Evolutionary conservation across 148 eudicot species (phyloP).

Genomic region (Limonium bicolor): DNA sequence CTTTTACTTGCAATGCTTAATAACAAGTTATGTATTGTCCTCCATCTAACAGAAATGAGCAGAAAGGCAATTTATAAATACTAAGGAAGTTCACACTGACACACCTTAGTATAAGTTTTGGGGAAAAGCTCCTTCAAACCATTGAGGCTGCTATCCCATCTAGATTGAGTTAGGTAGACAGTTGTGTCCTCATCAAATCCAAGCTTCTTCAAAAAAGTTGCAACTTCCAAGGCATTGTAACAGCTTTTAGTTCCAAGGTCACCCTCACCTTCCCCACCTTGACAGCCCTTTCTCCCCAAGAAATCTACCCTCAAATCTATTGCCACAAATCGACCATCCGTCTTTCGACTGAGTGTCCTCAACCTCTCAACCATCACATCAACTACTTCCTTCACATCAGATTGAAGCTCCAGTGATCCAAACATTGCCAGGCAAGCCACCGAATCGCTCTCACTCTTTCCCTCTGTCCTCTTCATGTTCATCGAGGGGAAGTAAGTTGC

Average conservation of each 20-base stretch:
- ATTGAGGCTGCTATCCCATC: conserved; percentile 86
- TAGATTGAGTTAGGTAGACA: conserved; percentile 76
- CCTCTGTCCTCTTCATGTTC: conserved; percentile 48
- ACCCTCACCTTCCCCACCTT: conserved; percentile 21
- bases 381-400: conserved; percentile 68
- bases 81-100: background rate
- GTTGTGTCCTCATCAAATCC: conserved; percentile 80
- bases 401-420: conserved; percentile 57
- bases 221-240: conserved; percentile 67
- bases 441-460: conserved; percentile 23
- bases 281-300: conserved; percentile 71
- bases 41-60: too few species aligned
- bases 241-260: conserved; percentile 50
- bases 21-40: too few species aligned
- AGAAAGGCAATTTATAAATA: too few species aligned
- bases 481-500: conserved; percentile 82
- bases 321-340: conserved; percentile 69
- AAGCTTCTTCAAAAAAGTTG: conserved; percentile 46
- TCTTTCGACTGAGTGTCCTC: conserved; percentile 60
- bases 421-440: conserved; percentile 85
- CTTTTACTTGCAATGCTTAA: background rate
- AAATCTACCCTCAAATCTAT: conserved; percentile 77
- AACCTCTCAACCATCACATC: conserved; percentile 73
- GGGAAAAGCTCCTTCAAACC: conserved; percentile 79
- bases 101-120: conserved; percentile 91